phyloP scores from a whole-genome alignment of 106 monocot genomes.

The Dendrobium officinale region DNA sequence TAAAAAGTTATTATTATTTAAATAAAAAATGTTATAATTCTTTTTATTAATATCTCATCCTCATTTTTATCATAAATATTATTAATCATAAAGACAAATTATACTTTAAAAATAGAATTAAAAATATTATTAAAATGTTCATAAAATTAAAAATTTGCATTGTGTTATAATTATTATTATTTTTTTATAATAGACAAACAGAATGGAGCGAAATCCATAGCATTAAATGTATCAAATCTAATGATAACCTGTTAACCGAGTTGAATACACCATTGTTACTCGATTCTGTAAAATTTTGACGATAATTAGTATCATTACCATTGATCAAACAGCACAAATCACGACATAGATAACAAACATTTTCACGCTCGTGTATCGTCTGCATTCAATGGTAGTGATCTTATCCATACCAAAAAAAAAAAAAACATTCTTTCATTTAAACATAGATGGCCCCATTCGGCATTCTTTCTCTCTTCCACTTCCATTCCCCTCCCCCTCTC shows the following conservation, averaged over 20 bases:
- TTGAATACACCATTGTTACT: not conserved
- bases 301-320: not conserved
- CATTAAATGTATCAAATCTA: not conserved
- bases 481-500: not conserved
- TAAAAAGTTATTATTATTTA: too few relatives aligned
- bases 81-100: too few relatives aligned
- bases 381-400: not conserved
- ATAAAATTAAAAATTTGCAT: too few relatives aligned
- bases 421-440: not conserved
- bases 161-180: too few relatives aligned
- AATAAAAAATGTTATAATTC: too few relatives aligned
- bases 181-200: too few relatives aligned
- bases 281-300: not conserved
- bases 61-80: too few relatives aligned
- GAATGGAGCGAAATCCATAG: not conserved
- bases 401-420: not conserved
- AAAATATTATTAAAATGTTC: too few relatives aligned
- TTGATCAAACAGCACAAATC: not conserved
- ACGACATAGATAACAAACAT: not conserved
- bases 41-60: too few relatives aligned
- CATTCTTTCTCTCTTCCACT: not conserved
- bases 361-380: not conserved
- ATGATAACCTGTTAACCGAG: not conserved
- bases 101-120: too few relatives aligned
- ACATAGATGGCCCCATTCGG: too few relatives aligned